Evolutionary conservation across 129 eudicot species (phyloP).

Genomic region (Artemisia tridentata): DNA sequence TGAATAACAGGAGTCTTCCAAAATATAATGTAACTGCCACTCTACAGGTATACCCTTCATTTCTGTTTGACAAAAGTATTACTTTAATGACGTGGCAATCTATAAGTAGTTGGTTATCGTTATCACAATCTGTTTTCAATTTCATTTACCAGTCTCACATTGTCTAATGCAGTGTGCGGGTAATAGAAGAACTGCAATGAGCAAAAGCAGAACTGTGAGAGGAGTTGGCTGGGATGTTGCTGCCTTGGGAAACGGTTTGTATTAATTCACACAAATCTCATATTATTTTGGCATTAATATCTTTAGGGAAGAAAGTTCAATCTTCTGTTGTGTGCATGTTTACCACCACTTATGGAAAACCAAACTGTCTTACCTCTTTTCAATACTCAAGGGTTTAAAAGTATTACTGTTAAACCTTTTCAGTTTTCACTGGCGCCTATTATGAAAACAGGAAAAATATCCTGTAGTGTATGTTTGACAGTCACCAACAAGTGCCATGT

Average conservation of each 20-base stretch:
- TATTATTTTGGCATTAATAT: too few relatives aligned
- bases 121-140: background rate
- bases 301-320: too few relatives aligned
- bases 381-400: background rate
- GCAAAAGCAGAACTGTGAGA: slow-evolving; percentile 79
- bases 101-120: too few relatives aligned
- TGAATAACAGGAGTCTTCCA: slow-evolving; percentile 76
- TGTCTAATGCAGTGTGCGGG: slow-evolving; percentile 81
- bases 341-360: too few relatives aligned
- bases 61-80: too few relatives aligned
- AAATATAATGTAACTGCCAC: slow-evolving; percentile 79
- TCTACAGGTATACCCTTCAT: too few relatives aligned
- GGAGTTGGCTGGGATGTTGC: slow-evolving; percentile 99
- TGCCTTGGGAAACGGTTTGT: slow-evolving; percentile 95
- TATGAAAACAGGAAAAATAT: background rate
- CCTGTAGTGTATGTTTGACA: background rate
- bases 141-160: slow-evolving; percentile 9
- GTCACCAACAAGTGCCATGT: slow-evolving; percentile 2
- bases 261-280: too few relatives aligned
- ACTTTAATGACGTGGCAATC: too few relatives aligned
- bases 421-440: slow-evolving; percentile 3
- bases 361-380: slow-evolving; percentile 7
- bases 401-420: background rate
- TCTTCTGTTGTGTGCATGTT: too few relatives aligned
- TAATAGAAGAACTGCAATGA: slow-evolving; percentile 98